Percentiles rank a stretch among this genome's conserved stretches.
These are phyloP conservation scores for Boletus subcaerulescens DNA, from an alignment of 768 basidiomycete species.

Conservation along the genomic window DNA sequence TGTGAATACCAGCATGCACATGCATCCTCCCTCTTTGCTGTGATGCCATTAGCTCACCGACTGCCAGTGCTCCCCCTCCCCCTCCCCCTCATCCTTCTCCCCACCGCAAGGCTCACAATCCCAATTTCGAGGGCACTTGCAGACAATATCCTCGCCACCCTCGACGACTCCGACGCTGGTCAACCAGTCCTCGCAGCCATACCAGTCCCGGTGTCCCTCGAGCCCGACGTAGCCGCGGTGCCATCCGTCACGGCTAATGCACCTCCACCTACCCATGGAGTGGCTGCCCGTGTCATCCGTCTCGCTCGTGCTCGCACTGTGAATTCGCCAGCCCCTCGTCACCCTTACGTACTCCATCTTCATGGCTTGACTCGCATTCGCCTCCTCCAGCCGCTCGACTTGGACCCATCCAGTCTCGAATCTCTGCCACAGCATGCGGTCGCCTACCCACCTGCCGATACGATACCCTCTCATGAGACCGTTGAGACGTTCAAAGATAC, in stretches of 20 bases:
- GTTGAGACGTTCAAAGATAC: conserved; percentile 69
- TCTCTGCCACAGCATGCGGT: conserved; percentile 43
- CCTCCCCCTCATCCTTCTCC: conserved; percentile 72
- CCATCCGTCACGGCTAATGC: conserved; percentile 2
- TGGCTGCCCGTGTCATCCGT: conserved; percentile 68
- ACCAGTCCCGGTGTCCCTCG: conserved; percentile 40
- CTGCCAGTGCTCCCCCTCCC: conserved; percentile 70
- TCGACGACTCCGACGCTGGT: conserved; percentile 60
- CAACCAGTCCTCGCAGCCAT: conserved; percentile 70
- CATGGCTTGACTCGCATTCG: conserved; percentile 69
- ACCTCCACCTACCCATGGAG: conserved; percentile 54
- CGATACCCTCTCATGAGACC: conserved; percentile 48
- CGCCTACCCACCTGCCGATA: conserved; percentile 42
- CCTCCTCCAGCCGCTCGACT: conserved; percentile 41
- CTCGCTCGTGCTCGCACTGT: conserved; percentile 59
- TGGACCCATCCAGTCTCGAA: conserved; percentile 26
- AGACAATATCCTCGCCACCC: conserved; percentile 61
- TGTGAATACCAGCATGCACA: too few relatives aligned
- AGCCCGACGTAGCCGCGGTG: conserved; percentile 8
- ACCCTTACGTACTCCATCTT: conserved; percentile 67
- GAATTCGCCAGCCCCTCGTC: conserved; percentile 34
- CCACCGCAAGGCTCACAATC: conserved; percentile 65
- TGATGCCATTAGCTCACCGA: conserved; percentile 34
- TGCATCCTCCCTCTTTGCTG: background rate
- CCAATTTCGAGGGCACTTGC: conserved; percentile 61